Base-by-base conservation (phyloP, 345 rosid species). In the Theobroma cacao region DNA sequence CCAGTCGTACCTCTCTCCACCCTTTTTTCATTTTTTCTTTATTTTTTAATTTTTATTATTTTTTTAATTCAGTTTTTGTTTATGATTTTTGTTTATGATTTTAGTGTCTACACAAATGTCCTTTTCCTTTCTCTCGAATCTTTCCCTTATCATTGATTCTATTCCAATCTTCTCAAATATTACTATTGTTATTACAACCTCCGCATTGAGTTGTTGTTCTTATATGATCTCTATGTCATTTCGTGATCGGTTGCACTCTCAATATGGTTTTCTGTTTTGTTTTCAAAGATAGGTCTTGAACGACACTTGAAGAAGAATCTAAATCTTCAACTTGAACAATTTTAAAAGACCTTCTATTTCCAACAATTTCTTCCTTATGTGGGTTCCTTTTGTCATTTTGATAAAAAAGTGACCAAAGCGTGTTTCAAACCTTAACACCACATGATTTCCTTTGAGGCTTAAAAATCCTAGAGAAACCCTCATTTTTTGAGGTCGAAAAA, bases 401-500 rank as follows among this genome's bases (percentile, higher is more conserved):
- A 73, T 80, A 78, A 69, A 91, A 93, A 70, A 94, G 86, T 15
- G 93, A 79, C 87, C 90, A 91, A 20, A 93, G 94, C 43, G 98
- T 93, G 80, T 78, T 89, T 26, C 98, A 86, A 22, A 69, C 98
- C 84, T 90, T 83, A 74, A 95, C 98, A 93, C 93, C 98, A 72
- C 98, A 95, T 20, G 98, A 95, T 74, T 86, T 90, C 69, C 98
- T 88, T 89, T 95, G 98, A 1, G 98, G 97, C 93, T 95, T 98
- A 70, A 87, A 90, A 30, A 86, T 87, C 58, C 90, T 89, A 22
- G 92, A 83, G 56, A 91, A 88, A 4, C 89, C 92, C 82, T 91
- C 97, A 91, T 93, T 93, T 79, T 90, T 95, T 10, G 94, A 87
- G 5, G 97, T 97, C 2, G 98, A 91, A 76, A 93, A 95, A n/a